Conservation (phyloP, 441 rosid species). For the Gossypium lobatum region DNA sequence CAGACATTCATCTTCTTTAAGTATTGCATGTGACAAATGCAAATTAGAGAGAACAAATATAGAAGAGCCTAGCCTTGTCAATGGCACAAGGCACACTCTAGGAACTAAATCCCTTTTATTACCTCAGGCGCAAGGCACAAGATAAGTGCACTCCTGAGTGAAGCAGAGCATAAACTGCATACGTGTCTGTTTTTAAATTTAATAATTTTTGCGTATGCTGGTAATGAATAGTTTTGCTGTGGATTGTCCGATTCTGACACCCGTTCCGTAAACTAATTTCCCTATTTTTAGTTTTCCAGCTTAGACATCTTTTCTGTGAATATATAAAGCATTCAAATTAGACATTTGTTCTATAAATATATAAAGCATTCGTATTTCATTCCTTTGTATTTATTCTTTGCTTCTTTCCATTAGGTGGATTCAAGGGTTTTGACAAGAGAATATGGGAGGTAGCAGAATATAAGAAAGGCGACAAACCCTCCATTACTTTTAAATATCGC, state of each 20-base stretch:
- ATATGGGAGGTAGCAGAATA: conserved; percentile 65
- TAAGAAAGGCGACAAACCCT: conserved; percentile 55
- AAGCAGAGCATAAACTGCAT: too few relatives aligned
- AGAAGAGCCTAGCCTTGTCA: not conserved
- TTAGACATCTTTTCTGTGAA: not conserved
- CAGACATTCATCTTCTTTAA: not conserved
- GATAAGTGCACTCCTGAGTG: too few relatives aligned
- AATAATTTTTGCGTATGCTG: not conserved
- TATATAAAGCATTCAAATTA: too few relatives aligned
- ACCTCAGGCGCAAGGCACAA: too few relatives aligned
- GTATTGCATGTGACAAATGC: not conserved
- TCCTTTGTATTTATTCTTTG: not conserved
- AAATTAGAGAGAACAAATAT: not conserved
- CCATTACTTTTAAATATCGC: conserved; percentile 60
- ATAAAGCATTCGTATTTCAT: not conserved
- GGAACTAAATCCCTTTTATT: too few relatives aligned
- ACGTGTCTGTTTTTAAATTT: not conserved
- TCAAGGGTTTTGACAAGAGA: conserved; percentile 72
- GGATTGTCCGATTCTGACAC: not conserved
- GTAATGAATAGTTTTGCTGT: not conserved
- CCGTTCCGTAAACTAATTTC: not conserved
- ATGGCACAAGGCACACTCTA: too few relatives aligned
- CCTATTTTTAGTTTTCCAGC: not conserved
- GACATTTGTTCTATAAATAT: not conserved
- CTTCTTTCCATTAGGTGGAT: conserved; percentile 50